phyloP scores from a whole-genome alignment of 331 rosid genomes.

The Acacia concinna region DNA sequence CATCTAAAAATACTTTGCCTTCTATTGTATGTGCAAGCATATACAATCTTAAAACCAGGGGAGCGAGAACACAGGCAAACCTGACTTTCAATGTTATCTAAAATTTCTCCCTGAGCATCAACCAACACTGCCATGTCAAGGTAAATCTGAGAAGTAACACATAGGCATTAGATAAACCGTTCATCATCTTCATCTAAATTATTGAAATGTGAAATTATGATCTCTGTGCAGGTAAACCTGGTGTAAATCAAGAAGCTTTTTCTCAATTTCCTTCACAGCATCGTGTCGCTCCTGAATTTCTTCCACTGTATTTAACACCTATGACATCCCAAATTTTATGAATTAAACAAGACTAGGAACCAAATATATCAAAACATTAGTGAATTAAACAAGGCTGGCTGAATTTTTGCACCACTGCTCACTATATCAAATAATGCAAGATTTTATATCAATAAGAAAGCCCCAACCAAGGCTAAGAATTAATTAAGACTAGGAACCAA shows the following conservation, averaged over 20 bases:
- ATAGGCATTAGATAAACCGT: slow-evolving; percentile 17
- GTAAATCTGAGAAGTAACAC: slow-evolving; percentile 60
- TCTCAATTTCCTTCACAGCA: slow-evolving; percentile 89
- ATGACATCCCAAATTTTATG: slow-evolving; percentile 26
- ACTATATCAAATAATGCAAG: neutral
- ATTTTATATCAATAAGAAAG: neutral
- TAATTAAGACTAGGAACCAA: neutral
- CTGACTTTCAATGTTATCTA: slow-evolving; percentile 97
- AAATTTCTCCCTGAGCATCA: slow-evolving; percentile 86
- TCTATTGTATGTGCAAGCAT: slow-evolving; percentile 29
- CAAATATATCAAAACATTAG: slow-evolving; percentile 5
- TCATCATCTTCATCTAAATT: neutral
- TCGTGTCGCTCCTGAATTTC: slow-evolving; percentile 98
- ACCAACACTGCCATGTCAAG: slow-evolving; percentile 93
- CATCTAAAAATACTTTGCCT: slow-evolving; percentile 34
- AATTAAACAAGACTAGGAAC: slow-evolving; percentile 13
- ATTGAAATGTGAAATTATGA: neutral
- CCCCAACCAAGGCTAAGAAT: neutral
- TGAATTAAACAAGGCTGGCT: neutral
- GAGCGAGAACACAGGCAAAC: slow-evolving; percentile 40
- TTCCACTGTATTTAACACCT: slow-evolving; percentile 84
- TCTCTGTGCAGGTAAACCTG: slow-evolving; percentile 56
- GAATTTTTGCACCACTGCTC: neutral
- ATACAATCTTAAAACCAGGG: slow-evolving; percentile 26
- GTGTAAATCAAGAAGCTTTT: slow-evolving; percentile 89